Percentiles rank a stretch among this genome's conserved stretches.
phyloP scores from a whole-genome alignment of 768 basidiomycete genomes.

The Amanita subjunquillea region DNA sequence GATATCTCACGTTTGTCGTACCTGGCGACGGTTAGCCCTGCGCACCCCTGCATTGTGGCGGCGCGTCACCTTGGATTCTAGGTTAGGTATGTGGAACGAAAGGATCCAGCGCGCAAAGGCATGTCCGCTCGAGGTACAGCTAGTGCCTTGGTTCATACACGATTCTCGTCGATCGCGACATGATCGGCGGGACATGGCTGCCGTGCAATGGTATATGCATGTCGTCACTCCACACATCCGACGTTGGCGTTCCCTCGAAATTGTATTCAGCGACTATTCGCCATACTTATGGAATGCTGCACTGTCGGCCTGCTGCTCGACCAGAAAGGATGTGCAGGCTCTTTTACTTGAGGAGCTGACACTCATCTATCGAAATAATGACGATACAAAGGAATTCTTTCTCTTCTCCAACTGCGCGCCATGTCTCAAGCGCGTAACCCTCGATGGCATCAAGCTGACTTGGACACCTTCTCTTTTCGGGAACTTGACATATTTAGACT shows the following conservation, averaged over 20 bases:
- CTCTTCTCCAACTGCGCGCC: conserved; percentile 58
- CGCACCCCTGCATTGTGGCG: conserved; percentile 59
- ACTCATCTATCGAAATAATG: conserved; percentile 52
- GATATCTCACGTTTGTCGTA: conserved; percentile 60
- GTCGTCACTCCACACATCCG: conserved; percentile 39
- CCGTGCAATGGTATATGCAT: conserved; percentile 54
- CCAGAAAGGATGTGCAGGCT: conserved; percentile 23
- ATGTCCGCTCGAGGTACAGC: conserved; percentile 51
- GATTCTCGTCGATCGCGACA: conserved; percentile 16
- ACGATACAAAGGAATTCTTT: conserved; percentile 56
- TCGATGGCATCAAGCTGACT: conserved; percentile 55
- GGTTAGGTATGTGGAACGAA: conserved; percentile 51
- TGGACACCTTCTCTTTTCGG: conserved; percentile 56
- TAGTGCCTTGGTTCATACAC: conserved; percentile 24
- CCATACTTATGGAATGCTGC: conserved; percentile 65
- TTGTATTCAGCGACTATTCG: conserved; percentile 42
- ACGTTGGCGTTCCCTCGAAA: conserved; percentile 53
- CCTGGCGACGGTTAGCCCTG: conserved; percentile 53
- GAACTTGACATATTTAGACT: conserved; percentile 56
- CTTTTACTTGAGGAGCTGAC: conserved; percentile 41
- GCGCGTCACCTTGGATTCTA: conserved; percentile 38
- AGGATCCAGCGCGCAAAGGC: conserved; percentile 48
- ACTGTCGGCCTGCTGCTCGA: conserved; percentile 41
- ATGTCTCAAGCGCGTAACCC: conserved; percentile 37
- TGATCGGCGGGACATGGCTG: conserved; percentile 29